Percentiles rank a stretch among this genome's conserved stretches.
These are phyloP conservation scores for Chamaecyparis obtusa DNA, from an alignment of 75 land plant species.

Conservation along the genomic window DNA sequence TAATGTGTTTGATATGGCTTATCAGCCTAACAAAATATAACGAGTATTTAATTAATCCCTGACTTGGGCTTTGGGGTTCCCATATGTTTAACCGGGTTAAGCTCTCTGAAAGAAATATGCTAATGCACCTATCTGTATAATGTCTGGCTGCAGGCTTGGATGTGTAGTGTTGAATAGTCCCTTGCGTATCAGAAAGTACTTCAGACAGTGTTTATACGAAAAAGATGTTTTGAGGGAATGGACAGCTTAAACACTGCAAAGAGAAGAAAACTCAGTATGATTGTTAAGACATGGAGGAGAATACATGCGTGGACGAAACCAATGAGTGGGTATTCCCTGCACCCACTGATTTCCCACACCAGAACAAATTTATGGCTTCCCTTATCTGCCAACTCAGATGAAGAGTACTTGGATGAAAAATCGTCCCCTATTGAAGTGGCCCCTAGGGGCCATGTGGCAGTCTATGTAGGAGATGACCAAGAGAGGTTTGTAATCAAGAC, in stretches of 20 bases:
- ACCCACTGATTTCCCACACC: not conserved
- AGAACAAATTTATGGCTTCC: not conserved
- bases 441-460: slow-evolving; percentile 49
- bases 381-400: not conserved
- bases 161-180: not conserved
- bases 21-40: no score
- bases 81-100: no score
- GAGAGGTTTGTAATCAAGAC: slow-evolving; percentile 50
- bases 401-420: not conserved
- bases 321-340: not conserved
- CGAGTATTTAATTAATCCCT: no score
- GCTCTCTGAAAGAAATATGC: no score
- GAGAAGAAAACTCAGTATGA: not conserved
- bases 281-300: not conserved
- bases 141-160: not conserved
- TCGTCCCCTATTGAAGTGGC: not conserved
- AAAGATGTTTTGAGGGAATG: not conserved
- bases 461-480: slow-evolving; percentile 57
- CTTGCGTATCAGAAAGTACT: not conserved
- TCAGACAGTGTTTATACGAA: not conserved
- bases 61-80: no score
- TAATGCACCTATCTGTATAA: not conserved
- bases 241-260: not conserved
- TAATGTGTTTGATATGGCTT: no score
- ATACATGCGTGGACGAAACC: not conserved